Percentiles rank a stretch among this genome's conserved stretches.
phyloP scores from a whole-genome alignment of 2,329 filamentous ascomycete genomes.

The Colletotrichum sp. region DNA sequence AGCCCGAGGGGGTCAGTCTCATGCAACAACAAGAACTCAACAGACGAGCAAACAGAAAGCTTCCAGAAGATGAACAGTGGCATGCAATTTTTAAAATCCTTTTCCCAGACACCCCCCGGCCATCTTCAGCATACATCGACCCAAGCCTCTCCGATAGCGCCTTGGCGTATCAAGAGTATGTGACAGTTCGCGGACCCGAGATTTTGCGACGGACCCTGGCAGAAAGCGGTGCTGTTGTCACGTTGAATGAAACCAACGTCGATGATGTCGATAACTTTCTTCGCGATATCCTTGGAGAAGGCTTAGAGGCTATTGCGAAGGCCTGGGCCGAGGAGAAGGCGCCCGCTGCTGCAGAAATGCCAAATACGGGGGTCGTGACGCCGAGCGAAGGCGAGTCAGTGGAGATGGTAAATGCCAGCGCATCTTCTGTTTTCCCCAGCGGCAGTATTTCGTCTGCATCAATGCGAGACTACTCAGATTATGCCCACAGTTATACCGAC shows the following conservation, averaged over 20 bases:
- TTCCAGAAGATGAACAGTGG: conserved; percentile 28
- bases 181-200: not conserved
- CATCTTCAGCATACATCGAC: conserved; percentile 25
- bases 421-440: too few species aligned
- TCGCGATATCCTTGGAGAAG: fast-evolving
- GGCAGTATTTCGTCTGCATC: too few species aligned
- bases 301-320: too few species aligned
- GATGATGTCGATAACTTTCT: too few species aligned
- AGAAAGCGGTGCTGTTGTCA: not conserved
- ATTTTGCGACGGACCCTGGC: not conserved
- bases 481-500: too few species aligned
- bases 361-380: too few species aligned
- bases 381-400: too few species aligned
- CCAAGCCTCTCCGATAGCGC: not conserved
- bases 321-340: too few species aligned
- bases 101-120: conserved; percentile 21
- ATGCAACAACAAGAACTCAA: conserved; percentile 24
- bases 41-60: conserved; percentile 18
- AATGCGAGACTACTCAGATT: too few species aligned
- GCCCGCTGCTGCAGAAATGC: fast-evolving
- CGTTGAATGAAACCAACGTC: not conserved
- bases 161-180: not conserved
- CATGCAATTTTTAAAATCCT: conserved; percentile 28
- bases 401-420: too few species aligned
- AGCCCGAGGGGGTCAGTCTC: conserved; percentile 26